A percentile compares a stretch with the other conserved stretches of the same genome.
Conservation (phyloP, 129 eudicot species). For the Flaveria brownii region DNA sequence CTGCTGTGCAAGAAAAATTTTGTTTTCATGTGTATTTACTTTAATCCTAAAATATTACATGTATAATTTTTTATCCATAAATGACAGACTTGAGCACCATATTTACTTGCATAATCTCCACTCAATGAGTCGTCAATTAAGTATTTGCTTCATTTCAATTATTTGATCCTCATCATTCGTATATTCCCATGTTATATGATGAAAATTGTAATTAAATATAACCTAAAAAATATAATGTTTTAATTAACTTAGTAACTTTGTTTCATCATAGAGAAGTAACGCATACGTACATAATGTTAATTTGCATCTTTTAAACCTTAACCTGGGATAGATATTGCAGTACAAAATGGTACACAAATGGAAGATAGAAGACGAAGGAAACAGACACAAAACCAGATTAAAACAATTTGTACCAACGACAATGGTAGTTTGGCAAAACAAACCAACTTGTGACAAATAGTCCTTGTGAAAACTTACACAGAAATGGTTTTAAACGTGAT, state of each 20-base stretch:
- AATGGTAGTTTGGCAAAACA: constrained; percentile 26
- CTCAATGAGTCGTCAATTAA: too few relatives aligned
- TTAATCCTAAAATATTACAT: too few relatives aligned
- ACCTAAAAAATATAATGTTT: too few relatives aligned
- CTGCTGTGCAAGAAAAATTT: too few relatives aligned
- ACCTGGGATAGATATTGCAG: constrained; percentile 14
- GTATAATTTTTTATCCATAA: too few relatives aligned
- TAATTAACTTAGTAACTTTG: not conserved
- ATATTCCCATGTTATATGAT: too few relatives aligned
- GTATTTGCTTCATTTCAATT: too few relatives aligned
- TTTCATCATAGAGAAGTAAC: constrained; percentile 25
- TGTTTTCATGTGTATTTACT: too few relatives aligned
- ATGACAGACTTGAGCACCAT: too few relatives aligned
- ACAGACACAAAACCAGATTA: constrained; percentile 23
- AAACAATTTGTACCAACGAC: constrained; percentile 18
- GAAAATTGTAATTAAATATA: too few relatives aligned
- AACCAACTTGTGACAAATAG: constrained; percentile 27
- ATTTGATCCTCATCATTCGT: too few relatives aligned
- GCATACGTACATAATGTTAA: constrained; percentile 14
- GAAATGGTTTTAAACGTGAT: constrained; percentile 38
- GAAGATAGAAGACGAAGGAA: constrained; percentile 7
- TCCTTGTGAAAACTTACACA: constrained; percentile 33
- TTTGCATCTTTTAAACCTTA: constrained; percentile 14
- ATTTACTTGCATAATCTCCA: too few relatives aligned
- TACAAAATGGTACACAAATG: constrained; percentile 11